These are phyloP conservation scores for Hypholoma fasciculare DNA, from an alignment of 768 basidiomycete species.

Conservation along the genomic window DNA sequence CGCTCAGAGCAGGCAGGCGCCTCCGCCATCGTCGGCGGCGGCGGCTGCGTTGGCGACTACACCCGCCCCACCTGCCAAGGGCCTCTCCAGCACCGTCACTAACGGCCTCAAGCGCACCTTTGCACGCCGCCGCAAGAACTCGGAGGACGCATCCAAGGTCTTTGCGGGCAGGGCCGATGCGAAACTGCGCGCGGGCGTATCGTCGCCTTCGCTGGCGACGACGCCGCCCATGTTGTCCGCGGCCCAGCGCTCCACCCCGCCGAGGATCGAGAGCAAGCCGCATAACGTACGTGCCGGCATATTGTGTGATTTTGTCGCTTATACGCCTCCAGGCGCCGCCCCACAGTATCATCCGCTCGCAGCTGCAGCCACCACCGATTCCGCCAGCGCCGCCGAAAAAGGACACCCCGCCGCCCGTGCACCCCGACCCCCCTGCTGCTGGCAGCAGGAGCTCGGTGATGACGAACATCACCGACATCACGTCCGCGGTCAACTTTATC, in stretches of 20 bases:
- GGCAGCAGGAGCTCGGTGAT: slow-evolving; percentile 53
- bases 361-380: slow-evolving; percentile 6
- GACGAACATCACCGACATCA: slow-evolving; percentile 56
- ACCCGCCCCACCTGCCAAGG: slow-evolving; percentile 26
- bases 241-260: slow-evolving; percentile 1
- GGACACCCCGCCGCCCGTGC: slow-evolving; percentile 6
- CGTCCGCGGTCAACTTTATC: slow-evolving; percentile 58
- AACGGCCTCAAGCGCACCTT: slow-evolving; percentile 61
- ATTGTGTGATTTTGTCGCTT: slow-evolving; percentile 13
- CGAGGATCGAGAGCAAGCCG: slow-evolving; percentile 1
- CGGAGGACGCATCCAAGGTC: slow-evolving; percentile 42
- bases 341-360: slow-evolving; percentile 16
- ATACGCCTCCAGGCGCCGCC: background rate
- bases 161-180: slow-evolving; percentile 14
- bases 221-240: background rate
- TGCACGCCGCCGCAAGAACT: slow-evolving; percentile 55
- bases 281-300: background rate
- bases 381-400: slow-evolving; percentile 21
- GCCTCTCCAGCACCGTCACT: slow-evolving; percentile 37
- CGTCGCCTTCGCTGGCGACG: slow-evolving; percentile 6
- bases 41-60: background rate
- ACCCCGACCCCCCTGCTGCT: slow-evolving; percentile 10
- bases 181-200: background rate
- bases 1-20: slow-evolving; percentile 23
- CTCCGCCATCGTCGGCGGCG: slow-evolving; percentile 1